Base-by-base conservation (phyloP, 805 yeast genomes). In the Metschnikowia lunata region DNA sequence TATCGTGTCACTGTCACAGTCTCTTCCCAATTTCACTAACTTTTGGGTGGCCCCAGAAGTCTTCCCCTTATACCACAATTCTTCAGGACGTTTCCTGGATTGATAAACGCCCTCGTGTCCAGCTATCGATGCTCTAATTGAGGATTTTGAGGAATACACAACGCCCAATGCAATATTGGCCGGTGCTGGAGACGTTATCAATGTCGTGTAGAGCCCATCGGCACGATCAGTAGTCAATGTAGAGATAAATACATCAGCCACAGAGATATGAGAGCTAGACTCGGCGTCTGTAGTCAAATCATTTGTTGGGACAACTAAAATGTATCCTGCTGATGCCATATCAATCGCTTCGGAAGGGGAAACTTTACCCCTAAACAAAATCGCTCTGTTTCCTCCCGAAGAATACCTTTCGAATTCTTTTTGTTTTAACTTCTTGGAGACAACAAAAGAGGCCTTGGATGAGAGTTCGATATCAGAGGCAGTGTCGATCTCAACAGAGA, bases 41-140 rank as follows among this genome's bases (percentile, higher is more conserved):
- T 74, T 74, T 68, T 93, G 99, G 1, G 95, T 87, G 41, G 96
- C 95, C 15, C 99, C 99, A n/a, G 96, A 85, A 1, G 97, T 87
- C 44, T 85, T 84, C 28, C 99, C 99, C 64, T 93, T 93, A 63
- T 83, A 85, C 99, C 99, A 93, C 47, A 93, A 75, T 36, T 95
- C 98, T 49, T 88, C 82, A 15, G 59, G 58, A 42, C 76, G 66
- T 58, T 85, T 82, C 57, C 99, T 83, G 8, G 97, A 88, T 64
- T 85, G 97, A 66, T 93, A 93, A 2, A 93, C 96, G 46, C 99
- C 99, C 8, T 87, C 80, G 39, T 79, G 76, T 18, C 87, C 83
- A 48, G 79, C 79, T 54, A 93, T 78, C 10, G 98, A 93, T 56
- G 85, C 90, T 36, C 76, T 67, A 57, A 93, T 80, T 30, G 96